These are phyloP conservation scores for Aquanectria penicillioides DNA, from an alignment of 2,329 filamentous ascomycete species.

Conservation along the genomic window DNA sequence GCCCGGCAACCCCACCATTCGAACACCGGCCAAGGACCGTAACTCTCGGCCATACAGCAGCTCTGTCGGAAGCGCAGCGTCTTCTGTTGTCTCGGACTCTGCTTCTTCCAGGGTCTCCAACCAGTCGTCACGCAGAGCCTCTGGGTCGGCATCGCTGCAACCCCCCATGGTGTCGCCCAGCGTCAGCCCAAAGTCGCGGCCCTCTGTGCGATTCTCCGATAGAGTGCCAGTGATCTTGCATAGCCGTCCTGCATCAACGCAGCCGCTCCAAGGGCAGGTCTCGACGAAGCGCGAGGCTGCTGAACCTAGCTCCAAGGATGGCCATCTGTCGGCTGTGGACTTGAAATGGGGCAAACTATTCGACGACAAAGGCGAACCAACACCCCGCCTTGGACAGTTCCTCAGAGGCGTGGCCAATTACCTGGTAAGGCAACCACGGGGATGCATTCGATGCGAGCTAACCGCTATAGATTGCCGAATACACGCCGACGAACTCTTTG, in stretches of 20 bases:
- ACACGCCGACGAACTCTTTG: constrained; percentile 51
- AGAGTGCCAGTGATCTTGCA: constrained; percentile 40
- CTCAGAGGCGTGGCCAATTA: constrained; percentile 78
- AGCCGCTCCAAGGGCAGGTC: constrained; percentile 13
- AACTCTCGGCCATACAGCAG: constrained; percentile 12
- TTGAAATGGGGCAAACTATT: constrained; percentile 83
- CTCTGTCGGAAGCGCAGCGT: constrained; percentile 26
- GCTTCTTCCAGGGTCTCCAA: constrained; percentile 26
- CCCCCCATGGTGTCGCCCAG: not conserved
- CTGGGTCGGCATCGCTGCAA: constrained; percentile 8
- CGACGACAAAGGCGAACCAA: constrained; percentile 72
- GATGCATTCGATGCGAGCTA: not conserved
- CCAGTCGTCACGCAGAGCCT: constrained; percentile 13
- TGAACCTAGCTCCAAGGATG: not conserved
- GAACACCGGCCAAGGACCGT: no score
- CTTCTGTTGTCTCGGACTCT: constrained; percentile 36
- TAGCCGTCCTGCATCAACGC: constrained; percentile 18
- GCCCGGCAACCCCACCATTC: no score
- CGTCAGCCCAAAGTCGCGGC: constrained; percentile 33
- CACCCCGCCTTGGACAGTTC: constrained; percentile 74
- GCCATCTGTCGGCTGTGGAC: constrained; percentile 61
- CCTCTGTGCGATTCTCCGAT: constrained; percentile 46
- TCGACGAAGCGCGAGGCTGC: constrained; percentile 17
- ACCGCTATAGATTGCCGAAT: constrained; percentile 44
- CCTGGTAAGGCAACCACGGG: constrained; percentile 60